Evolutionary conservation across 1,139 yeast genomes (phyloP), one percentile per base, ranked within the genome.

Genomic region (Suhomyces guaymorum): DNA sequence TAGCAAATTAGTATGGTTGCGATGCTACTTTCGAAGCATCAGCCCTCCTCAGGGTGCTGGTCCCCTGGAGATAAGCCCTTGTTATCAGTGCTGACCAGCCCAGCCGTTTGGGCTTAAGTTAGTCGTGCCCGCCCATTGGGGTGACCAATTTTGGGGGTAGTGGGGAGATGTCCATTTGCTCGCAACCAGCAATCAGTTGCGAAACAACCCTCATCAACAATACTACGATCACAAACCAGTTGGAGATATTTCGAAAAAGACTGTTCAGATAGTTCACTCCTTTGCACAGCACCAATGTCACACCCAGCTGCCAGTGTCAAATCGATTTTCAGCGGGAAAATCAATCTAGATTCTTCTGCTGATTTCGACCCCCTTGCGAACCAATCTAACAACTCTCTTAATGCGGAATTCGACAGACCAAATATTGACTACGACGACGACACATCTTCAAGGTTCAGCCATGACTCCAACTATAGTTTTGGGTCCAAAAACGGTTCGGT

Each of bases 261-360:
- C n/a, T n/a, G n/a, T n/a, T n/a, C n/a, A n/a, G n/a, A n/a, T n/a
- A n/a, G n/a, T n/a, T n/a, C n/a, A n/a, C n/a, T n/a, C 19, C 19
- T 17, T 17, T 8, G 5, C 15, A n/a, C 30, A n/a, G 11, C 24
- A 12, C n/a, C 24, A 7, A 68, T 67, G 73, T 56, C 73, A 21
- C 70, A 67, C 41, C 70, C 73, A n/a, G 69, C 66, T 13, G 73
- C 73, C 21, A 66, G 72, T 41, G 58, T 67, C 24, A 62, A 59
- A 45, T 66, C 72, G 17, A 63, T 68, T 3, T 59, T 51, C 39
- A 65, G 70, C 43, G 73, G 74, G 4, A 61, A 55, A 36, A 51
- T 55, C 33, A 60, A 60, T 41, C 41, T 63, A 22, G 61, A 54
- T 31, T 46, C 61, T 8, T 51, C 54, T 5, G 66, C 58, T 9